Evolutionary conservation across 208 protist genomes (phyloP), one percentile per base, ranked within the genome.

Genomic region (Acanthamoeba lenticulata): DNA sequence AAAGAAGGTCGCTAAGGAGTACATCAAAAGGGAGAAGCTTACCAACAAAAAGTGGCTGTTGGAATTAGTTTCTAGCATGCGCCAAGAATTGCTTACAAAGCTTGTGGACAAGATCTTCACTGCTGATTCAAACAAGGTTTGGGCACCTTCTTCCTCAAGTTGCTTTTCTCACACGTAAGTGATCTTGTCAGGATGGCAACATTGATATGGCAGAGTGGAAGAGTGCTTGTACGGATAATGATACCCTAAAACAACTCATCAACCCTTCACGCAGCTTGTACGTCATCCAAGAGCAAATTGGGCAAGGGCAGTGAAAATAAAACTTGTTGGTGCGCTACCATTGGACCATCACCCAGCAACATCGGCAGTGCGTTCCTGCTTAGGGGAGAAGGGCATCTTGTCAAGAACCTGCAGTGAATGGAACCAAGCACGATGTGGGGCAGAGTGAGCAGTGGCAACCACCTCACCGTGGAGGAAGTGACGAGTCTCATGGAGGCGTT

Each of bases 161-260:
- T n/a, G n/a, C n/a, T n/a, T n/a, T n/a, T n/a, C 27, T 72, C 29
- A 7, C n/a, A 27, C 62, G 17, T 7, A 34, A 24, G 7, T 24
- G 7, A 24, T 34, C 27, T 24, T 13, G 7, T 11, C 27, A 72
- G 62, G 79, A 88, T 13, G 79, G 40, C 24, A n/a, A 88, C 40
- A 88, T 88, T 2, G 79, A 88, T 57, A 88, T 88, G 79, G 40
- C 49, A 21, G 79, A 88, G 40, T 88, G 79, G 79, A 88, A 88
- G 79, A 32, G 21, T 27, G 79, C 79, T 24, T 24, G 49, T 13
- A 36, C 79, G 0, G 1, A 34, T 2, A 88, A 88, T 52, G n/a
- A 13, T 34, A 27, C 79, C 3, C 49, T 88, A 0, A 88, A 34
- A 24, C 49, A 7, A 2, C 79, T 88, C n/a, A 88, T 88, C 79